Percentiles rank a stretch among this genome's conserved stretches.
Evolutionary conservation across 768 basidiomycete species (phyloP).

Genomic region (Tulasnella calospora): DNA sequence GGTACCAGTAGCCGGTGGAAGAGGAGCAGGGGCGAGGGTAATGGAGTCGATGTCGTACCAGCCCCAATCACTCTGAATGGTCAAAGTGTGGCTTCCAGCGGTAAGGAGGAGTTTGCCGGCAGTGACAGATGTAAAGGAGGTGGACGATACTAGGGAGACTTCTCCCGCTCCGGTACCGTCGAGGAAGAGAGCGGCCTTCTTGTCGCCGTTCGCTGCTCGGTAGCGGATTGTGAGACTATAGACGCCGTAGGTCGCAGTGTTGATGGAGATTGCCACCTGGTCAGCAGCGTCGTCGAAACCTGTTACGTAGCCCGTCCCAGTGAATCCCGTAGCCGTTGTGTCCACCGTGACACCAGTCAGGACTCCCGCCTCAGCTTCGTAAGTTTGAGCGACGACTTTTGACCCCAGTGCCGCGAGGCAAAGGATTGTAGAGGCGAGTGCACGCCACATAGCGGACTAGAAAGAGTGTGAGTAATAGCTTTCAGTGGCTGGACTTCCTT

Average conservation of each 20-base stretch:
- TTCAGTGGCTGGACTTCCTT: not conserved
- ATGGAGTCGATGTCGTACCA: constrained; percentile 27
- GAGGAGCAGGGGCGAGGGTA: constrained; percentile 13
- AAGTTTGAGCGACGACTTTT: constrained; percentile 3
- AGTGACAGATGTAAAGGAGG: constrained; percentile 2
- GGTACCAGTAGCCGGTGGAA: constrained; percentile 1
- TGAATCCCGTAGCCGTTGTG: constrained; percentile 16
- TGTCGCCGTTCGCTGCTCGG: constrained; percentile 9
- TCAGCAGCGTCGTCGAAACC: constrained; percentile 13
- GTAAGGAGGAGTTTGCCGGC: constrained; percentile 23
- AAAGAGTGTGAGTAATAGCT: not conserved
- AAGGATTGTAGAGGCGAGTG: not conserved
- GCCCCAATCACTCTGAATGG: constrained; percentile 22
- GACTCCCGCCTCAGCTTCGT: constrained; percentile 25
- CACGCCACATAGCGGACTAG: not conserved
- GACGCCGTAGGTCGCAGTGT: not conserved
- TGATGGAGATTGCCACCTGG: constrained; percentile 2
- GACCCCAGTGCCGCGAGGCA: not conserved
- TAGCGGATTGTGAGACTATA: constrained; percentile 9
- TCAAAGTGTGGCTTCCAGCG: constrained; percentile 20
- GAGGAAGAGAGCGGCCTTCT: constrained; percentile 9
- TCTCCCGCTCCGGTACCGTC: constrained; percentile 1
- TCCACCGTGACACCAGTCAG: constrained; percentile 21
- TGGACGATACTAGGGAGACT: not conserved
- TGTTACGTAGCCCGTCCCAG: constrained; percentile 21